Evolutionary conservation across 1,284 basidiomycete species (phyloP).

Genomic region (Meira nashicola): DNA sequence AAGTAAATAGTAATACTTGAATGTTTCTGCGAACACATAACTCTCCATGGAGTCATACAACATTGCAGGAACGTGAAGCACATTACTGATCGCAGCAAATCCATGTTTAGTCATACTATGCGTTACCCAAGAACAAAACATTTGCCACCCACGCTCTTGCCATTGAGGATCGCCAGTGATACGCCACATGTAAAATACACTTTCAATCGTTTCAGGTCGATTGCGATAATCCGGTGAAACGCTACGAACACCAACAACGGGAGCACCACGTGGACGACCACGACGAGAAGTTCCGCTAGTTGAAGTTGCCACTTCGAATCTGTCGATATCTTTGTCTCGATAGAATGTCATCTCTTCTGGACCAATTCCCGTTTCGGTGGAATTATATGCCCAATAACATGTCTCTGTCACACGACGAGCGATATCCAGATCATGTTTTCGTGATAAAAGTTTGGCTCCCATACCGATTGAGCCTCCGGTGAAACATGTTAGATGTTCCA

Average conservation of each 20-base stretch:
- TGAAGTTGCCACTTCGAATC: conserved; percentile 27
- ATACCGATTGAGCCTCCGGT: conserved; percentile 60
- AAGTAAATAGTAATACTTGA: conserved; percentile 55
- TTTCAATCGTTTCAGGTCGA: conserved; percentile 61
- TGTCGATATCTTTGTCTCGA: conserved; percentile 31
- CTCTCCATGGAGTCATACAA: conserved; percentile 56
- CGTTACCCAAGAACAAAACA: conserved; percentile 60
- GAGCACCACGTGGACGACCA: conserved; percentile 32
- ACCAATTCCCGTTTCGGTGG: conserved; percentile 46
- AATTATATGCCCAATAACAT: conserved; percentile 58
- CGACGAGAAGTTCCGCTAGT: conserved; percentile 28
- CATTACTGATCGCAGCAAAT: conserved; percentile 55
- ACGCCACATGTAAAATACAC: conserved; percentile 59
- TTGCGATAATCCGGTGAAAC: conserved; percentile 35
- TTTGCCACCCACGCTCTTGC: conserved; percentile 62
- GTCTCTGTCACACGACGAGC: conserved; percentile 56
- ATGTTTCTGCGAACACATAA: conserved; percentile 60
- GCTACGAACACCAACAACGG: conserved; percentile 44
- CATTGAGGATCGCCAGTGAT: conserved; percentile 59
- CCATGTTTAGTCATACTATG: conserved; percentile 53
- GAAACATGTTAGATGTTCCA: conserved; percentile 58
- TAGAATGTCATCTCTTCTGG: conserved; percentile 46
- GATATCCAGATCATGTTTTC: conserved; percentile 54
- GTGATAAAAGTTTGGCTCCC: conserved; percentile 55
- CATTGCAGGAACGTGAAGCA: conserved; percentile 46